Evolutionary conservation across 1,284 basidiomycete genomes (phyloP), one percentile per base, ranked within the genome.

Genomic region (Rhodofomes roseus): DNA sequence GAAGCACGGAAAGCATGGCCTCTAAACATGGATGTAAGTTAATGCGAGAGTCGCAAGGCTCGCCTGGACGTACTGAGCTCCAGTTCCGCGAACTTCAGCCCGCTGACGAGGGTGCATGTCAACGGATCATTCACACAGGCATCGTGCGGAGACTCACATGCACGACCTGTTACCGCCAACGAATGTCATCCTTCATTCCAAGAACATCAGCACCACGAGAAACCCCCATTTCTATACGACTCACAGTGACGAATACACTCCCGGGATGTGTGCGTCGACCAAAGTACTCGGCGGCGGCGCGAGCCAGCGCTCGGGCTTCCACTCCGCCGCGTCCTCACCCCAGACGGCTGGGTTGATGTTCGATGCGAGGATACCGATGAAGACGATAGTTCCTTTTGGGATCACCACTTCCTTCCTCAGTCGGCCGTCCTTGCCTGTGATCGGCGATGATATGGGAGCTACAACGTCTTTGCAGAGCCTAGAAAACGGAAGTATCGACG

Each of bases 321-420:
- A 59, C 25, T 59, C 54, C 20, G 27, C 22, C 25, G 58, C 58
- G 27, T 59, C 58, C n/a, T 34, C 16, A 11, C 58, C 58, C 58
- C 58, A 59, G 4, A 59, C 11, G 11, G 41, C 54, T 2, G 23
- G 23, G 46, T 55, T 59, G 48, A 71, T 67, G 64, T 86, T 84
- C 39, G 84, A 75, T 12, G 70, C 69, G 1, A 64, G 56, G 11
- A 80, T 71, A 0, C 81, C 75, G 1, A 78, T 68, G 6, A 66
- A 66, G 9, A 86, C 59, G 0, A 63, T 55, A 0, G 77, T 78
- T 7, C 80, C 81, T 63, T 82, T 82, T 12, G 74, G 70, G 36
- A 86, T 69, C 0, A 71, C 57, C 29, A 86, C 66, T 23, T 71
- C 71, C 36, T 73, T 68, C 3, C 79, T 70, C 0, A 65, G 60